Evolutionary conservation across 2,329 filamentous ascomycete species (phyloP).

Genomic region (Apiospora rasikravindrae): DNA sequence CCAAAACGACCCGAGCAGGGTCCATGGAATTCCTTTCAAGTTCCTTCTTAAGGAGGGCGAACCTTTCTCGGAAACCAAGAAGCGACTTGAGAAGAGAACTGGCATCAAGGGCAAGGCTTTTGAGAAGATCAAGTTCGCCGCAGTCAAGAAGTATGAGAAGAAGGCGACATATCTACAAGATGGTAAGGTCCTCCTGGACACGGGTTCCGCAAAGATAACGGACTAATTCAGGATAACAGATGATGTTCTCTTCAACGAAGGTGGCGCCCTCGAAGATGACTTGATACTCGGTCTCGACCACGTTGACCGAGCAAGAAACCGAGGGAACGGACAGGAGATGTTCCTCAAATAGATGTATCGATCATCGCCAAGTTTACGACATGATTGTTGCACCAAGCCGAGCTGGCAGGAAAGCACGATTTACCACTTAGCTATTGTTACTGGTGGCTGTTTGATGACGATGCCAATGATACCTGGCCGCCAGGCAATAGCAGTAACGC

Average conservation of each 20-base stretch:
- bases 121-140: conserved; percentile 96
- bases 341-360: conserved; percentile 52
- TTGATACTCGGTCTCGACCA: conserved; percentile 71
- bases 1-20: conserved; percentile 83
- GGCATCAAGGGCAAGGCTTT: conserved; percentile 98
- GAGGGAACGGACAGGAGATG: conserved; percentile 67
- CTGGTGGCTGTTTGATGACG: not conserved
- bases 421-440: not conserved
- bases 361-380: not conserved
- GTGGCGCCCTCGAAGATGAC: conserved; percentile 57
- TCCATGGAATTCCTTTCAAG: conserved; percentile 89
- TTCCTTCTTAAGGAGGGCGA: conserved; percentile 87
- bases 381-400: not conserved
- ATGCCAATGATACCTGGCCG: not conserved
- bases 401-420: not conserved
- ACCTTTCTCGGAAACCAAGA: conserved; percentile 87
- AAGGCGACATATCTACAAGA: conserved; percentile 72
- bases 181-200: conserved; percentile 61
- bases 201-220: not conserved
- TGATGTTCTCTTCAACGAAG: conserved; percentile 60
- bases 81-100: conserved; percentile 89
- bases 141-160: conserved; percentile 58
- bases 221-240: conserved; percentile 48
- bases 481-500: not conserved
- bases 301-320: conserved; percentile 62